Evolutionary conservation across 768 basidiomycete species (phyloP).

Genomic region (Ramaria sp.): DNA sequence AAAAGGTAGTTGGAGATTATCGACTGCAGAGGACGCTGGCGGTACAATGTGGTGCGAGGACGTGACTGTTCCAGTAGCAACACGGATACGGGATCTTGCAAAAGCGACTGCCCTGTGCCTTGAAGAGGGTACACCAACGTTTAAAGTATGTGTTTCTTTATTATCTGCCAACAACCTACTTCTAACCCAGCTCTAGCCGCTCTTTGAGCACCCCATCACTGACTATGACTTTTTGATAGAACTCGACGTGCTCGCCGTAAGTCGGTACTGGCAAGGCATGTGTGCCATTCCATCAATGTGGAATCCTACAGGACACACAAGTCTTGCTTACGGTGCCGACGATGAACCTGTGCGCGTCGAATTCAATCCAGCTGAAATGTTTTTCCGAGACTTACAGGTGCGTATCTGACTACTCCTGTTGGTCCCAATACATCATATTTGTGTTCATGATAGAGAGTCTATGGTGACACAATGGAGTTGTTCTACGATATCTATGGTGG

Average conservation of each 20-base stretch:
- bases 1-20: constrained; percentile 60
- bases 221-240: constrained; percentile 84
- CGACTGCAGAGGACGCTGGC: constrained; percentile 63
- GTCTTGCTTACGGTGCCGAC: constrained; percentile 25
- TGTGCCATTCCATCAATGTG: constrained; percentile 38
- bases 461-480: constrained; percentile 65
- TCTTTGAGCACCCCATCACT: constrained; percentile 74
- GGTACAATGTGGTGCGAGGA: constrained; percentile 69
- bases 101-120: constrained; percentile 59
- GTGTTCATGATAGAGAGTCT: constrained; percentile 40
- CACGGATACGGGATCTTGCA: constrained; percentile 62
- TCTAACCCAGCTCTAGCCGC: constrained; percentile 32
- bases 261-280: constrained; percentile 69
- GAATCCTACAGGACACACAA: constrained; percentile 34
- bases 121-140: constrained; percentile 38
- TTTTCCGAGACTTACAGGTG: constrained; percentile 68
- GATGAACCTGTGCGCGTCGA: constrained; percentile 38
- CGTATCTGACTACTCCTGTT: constrained; percentile 12
- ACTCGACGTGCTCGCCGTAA: constrained; percentile 50
- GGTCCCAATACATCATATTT: constrained; percentile 2
- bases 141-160: constrained; percentile 37
- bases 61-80: constrained; percentile 62
- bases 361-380: constrained; percentile 66
- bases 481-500: constrained; percentile 85
- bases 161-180: background rate